Percentiles rank a stretch among this genome's conserved stretches.
Conservation (phyloP, 164 flowering plant genomes). For the Echeveria elegans region DNA sequence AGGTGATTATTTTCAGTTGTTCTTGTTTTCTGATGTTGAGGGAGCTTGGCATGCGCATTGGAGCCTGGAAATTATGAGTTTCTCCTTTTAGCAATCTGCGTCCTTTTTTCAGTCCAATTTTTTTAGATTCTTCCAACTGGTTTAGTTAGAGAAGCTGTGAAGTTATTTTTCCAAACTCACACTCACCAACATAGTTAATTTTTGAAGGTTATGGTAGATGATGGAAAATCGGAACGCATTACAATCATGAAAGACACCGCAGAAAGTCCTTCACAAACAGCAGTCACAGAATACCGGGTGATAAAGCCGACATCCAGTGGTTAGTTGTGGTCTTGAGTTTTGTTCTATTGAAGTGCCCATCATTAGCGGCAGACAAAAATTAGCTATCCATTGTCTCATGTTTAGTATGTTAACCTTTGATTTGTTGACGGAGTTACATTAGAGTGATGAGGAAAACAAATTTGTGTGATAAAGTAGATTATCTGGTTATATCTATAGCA, state of each 20-base stretch:
- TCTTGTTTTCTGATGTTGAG: neutral
- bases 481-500: neutral
- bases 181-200: neutral
- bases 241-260: constrained; percentile 32
- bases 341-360: neutral
- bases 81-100: neutral
- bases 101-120: neutral
- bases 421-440: neutral
- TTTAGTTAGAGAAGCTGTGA: neutral
- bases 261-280: constrained; percentile 46
- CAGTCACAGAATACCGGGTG: constrained; percentile 73
- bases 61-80: too few relatives aligned
- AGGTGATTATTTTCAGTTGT: constrained; percentile 29
- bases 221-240: constrained; percentile 80
- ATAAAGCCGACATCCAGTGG: constrained; percentile 44
- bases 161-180: neutral
- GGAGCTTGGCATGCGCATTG: too few relatives aligned
- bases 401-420: too few relatives aligned
- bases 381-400: neutral
- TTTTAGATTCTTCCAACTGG: neutral
- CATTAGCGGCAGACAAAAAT: too few relatives aligned
- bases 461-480: neutral
- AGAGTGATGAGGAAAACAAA: neutral
- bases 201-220: constrained; percentile 62
- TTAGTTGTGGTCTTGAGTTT: constrained; percentile 17